Percentiles rank a stretch among this genome's conserved stretches.
Conservation (phyloP, 2,329 filamentous ascomycete species). For the Simplicillium aogashimaense region DNA sequence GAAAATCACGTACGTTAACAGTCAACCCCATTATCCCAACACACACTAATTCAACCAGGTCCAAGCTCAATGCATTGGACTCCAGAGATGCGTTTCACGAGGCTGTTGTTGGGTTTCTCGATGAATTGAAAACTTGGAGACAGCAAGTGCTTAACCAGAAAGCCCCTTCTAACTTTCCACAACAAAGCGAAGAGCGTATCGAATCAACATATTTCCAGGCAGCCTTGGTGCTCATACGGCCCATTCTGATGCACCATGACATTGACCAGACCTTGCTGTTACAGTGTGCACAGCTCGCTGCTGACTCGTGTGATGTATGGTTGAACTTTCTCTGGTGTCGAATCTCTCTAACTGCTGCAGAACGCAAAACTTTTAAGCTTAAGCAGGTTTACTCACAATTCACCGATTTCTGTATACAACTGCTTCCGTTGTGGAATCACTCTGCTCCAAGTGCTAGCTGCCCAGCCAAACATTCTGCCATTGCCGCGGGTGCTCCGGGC, state of each 20-base stretch:
- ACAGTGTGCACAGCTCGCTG: constrained; percentile 1
- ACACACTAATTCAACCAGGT: too few species aligned
- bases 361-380: constrained; percentile 1
- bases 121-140: constrained; percentile 2
- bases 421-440: constrained; percentile 4
- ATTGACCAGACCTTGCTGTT: constrained; percentile 2
- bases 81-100: constrained; percentile 1
- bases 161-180: not conserved
- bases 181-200: constrained; percentile 3
- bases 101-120: constrained; percentile 3
- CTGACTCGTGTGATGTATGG: constrained; percentile 3
- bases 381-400: not conserved
- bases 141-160: constrained; percentile 1
- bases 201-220: constrained; percentile 3
- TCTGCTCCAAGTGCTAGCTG: constrained; percentile 1
- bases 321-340: not conserved
- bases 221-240: not conserved
- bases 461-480: constrained; percentile 2
- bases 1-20: too few species aligned
- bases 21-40: too few species aligned
- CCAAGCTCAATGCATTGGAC: too few species aligned
- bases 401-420: constrained; percentile 2
- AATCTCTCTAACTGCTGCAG: not conserved
- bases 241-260: constrained; percentile 1
- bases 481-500: constrained; percentile 1